Conservation (phyloP, 2,329 filamentous ascomycete genomes). For the Penicillium sp. region DNA sequence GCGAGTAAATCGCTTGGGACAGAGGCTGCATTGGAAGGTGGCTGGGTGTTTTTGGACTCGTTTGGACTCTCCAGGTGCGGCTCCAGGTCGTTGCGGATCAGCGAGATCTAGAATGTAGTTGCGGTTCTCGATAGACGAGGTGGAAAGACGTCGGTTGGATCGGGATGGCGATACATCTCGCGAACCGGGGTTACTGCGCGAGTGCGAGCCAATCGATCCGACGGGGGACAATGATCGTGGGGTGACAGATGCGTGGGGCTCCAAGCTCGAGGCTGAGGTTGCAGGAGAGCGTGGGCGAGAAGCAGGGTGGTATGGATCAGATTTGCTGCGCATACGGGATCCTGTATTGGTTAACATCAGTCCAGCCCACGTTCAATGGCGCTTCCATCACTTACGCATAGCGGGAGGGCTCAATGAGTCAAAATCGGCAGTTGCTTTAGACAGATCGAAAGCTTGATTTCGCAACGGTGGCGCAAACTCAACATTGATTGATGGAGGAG, state of each 20-base stretch:
- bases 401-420: conserved; percentile 79
- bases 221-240: conserved; percentile 47
- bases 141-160: conserved; percentile 44
- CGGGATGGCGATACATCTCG: conserved; percentile 45
- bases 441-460: conserved; percentile 62
- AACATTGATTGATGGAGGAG: conserved; percentile 91
- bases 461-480: conserved; percentile 77
- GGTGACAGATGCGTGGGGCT: conserved; percentile 30
- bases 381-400: conserved; percentile 44
- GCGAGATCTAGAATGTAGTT: conserved; percentile 87
- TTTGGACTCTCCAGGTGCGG: conserved; percentile 60
- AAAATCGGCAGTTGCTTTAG: conserved; percentile 62
- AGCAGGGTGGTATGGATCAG: conserved; percentile 54
- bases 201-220: conserved; percentile 29
- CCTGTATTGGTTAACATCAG: conserved; percentile 37
- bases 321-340: conserved; percentile 57
- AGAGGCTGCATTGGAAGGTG: conserved; percentile 90
- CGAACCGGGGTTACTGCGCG: conserved; percentile 41
- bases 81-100: conserved; percentile 76
- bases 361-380: neutral
- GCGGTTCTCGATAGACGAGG: conserved; percentile 53
- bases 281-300: conserved; percentile 39
- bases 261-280: conserved; percentile 30
- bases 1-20: conserved; percentile 91
- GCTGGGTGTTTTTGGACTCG: conserved; percentile 96